Base-by-base conservation (phyloP, 2,329 filamentous ascomycete genomes). In the Aspergillus ibericus region DNA sequence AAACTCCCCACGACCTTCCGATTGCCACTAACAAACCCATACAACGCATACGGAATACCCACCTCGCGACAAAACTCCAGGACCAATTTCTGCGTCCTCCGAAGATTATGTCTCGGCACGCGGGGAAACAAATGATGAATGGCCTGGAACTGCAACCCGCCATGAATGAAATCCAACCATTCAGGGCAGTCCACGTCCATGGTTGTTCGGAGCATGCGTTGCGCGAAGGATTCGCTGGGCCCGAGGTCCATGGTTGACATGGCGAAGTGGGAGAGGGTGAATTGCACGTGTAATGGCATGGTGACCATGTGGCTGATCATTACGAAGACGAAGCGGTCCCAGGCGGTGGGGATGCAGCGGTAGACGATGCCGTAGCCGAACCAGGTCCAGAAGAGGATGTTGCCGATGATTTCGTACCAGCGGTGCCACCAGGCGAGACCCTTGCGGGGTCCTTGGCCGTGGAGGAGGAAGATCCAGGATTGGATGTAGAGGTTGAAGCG, bases 231-330 rank as follows among this genome's bases (percentile, higher is more conserved):
- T 72, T 96, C 92, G 51, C 86, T 79, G 0, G 88, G 86, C 0
- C 92, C 92, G 4, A 96, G 82, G 68, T 96, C 91, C 5, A 90
- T 83, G 0, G 92, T 96, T 66, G 89, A 92, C 92, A 96, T 96
- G 59, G 90, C 90, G 75, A 95, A 96, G 73, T 96, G 92, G 1
- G 89, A 93, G n/a, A 96, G 83, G 0, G 91, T 95, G 70, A 96
- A 95, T 72, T 96, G 92, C 3, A 92, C 84, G 73, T 96, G 92
- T 46, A 96, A 78, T 4, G 91, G 88, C 75, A 89, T 88, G 5
- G 90, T 91, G 29, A 91, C 82, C 70, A 90, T 84, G 70, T 96
- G 91, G 71, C 88, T 92, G 70, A 93, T 77, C 72, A 95, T 80
- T 68, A 96, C 79, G 71, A 91, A 96, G 36, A 83, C 77, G 55